Evolutionary conservation across 148 eudicot genomes (phyloP).

Genomic region (Rhododendron mucronatum): DNA sequence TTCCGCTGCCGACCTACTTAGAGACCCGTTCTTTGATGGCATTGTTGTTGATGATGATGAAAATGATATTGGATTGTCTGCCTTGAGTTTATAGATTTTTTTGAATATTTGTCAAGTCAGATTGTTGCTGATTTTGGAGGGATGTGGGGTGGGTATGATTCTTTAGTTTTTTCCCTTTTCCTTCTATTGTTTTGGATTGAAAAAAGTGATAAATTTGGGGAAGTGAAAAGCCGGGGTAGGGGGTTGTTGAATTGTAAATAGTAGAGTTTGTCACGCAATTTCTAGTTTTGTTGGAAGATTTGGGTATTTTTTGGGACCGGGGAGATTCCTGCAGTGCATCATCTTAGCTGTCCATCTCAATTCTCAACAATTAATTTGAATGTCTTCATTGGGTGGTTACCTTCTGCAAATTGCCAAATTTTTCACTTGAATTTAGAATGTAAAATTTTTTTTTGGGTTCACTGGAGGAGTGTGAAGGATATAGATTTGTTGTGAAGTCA

Average conservation of each 20-base stretch:
- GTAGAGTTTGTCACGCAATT: not conserved
- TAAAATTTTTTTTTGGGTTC: not conserved
- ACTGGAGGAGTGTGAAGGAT: not conserved
- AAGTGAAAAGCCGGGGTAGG: not conserved
- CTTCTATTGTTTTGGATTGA: not conserved
- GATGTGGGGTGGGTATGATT: not conserved
- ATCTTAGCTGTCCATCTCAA: not conserved
- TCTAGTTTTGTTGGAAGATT: not conserved
- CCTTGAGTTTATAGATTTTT: not conserved
- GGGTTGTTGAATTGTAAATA: not conserved
- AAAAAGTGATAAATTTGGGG: not conserved
- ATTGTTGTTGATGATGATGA: conserved; percentile 37
- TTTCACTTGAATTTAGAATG: not conserved
- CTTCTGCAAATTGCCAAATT: not conserved
- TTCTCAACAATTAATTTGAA: not conserved
- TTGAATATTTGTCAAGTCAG: not conserved
- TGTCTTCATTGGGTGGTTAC: not conserved
- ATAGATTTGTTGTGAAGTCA: not conserved
- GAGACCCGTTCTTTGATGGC: conserved; percentile 56
- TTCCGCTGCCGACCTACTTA: conserved; percentile 64
- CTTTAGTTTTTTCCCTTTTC: not conserved
- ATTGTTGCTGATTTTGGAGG: not conserved
- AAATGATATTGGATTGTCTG: not conserved
- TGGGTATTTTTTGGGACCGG: not conserved
- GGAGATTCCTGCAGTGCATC: not conserved